Base-by-base conservation (phyloP, 495 filamentous ascomycete genomes). In the Cladorrhinum samala region DNA sequence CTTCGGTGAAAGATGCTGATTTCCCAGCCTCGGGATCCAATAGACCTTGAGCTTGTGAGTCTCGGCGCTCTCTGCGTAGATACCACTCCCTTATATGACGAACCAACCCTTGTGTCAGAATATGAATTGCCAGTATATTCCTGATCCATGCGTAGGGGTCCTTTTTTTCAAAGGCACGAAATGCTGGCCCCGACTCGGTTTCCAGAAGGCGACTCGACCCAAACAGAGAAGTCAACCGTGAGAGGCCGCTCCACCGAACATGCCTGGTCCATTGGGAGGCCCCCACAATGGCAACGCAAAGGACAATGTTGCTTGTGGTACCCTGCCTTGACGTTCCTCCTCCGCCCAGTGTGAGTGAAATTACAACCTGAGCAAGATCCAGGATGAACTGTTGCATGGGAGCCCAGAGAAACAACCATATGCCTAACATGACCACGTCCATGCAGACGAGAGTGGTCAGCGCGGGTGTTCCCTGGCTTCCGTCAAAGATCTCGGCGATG, bases 351-450 rank as follows among this genome's bases (percentile, higher is more conserved):
- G 91, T 93, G 41, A 96, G 82, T 42, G 93, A 92, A 56, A 98
- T 95, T 60, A 97, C 90, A 38, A 91, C 90, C 68, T 97, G 91
- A 37, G 93, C 90, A n/a, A 97, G 76, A 62, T 97, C 93, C 64
- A 97, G 76, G 30, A 90, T 85, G 61, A 95, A 86, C 62, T 87
- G 86, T 64, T 95, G 91, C 55, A 89, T 81, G 52, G 89, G 88
- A 1, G 83, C 83, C 89, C 89, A 95, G 57, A 95, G 80, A 55
- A 95, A 87, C 39, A 97, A 77, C 87, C 91, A 98, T 45, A 93
- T 74, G 36, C 88, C 67, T 53, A 95, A 74, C 56, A 93, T 87
- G 41, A 93, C 75, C 16, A 82, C 73, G 67, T 96, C 91, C 68
- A 91, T 85, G 41, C 88, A 79, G 42, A 94, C 69, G 64, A 95